A percentile compares a stretch with the other conserved stretches of the same genome.
Evolutionary conservation across 805 yeast genomes (phyloP).

Genomic region (Starmera dryadoides): DNA sequence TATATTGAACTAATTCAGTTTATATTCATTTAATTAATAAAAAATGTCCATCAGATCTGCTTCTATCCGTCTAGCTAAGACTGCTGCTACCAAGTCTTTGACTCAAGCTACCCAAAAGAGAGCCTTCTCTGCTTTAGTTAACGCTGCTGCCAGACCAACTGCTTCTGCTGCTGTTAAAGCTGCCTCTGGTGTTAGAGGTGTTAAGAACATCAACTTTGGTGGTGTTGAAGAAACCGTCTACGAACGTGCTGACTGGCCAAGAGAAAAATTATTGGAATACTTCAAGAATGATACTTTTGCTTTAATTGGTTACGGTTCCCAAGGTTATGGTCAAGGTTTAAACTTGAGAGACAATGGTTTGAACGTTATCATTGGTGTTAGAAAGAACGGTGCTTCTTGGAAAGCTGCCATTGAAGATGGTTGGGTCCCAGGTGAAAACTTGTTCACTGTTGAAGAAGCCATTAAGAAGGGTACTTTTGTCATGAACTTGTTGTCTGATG

Average conservation of each 20-base stretch:
- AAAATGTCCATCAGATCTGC: slow-evolving; percentile 36
- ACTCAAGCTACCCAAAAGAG: slow-evolving; percentile 38
- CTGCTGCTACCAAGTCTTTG: slow-evolving; percentile 32
- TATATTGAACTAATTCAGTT: no score
- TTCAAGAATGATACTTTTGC: slow-evolving; percentile 98
- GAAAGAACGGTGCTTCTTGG: slow-evolving; percentile 99
- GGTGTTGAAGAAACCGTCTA: slow-evolving; percentile 93
- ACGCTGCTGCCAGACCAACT: slow-evolving; percentile 37
- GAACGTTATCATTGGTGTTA: slow-evolving; percentile 96
- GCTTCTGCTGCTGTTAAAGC: slow-evolving; percentile 49
- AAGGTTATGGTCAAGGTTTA: slow-evolving; percentile 99
- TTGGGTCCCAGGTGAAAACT: slow-evolving; percentile 99
- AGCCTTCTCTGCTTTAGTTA: slow-evolving; percentile 47
- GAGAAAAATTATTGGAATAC: slow-evolving; percentile 90
- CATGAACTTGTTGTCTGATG: slow-evolving; percentile 98
- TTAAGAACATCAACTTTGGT: slow-evolving; percentile 94
- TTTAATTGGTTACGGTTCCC: slow-evolving; percentile 98
- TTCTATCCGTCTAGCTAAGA: slow-evolving; percentile 41
- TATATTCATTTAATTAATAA: background rate
- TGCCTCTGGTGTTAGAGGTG: slow-evolving; percentile 72
- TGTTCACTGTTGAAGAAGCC: slow-evolving; percentile 93
- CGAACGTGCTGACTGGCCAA: slow-evolving; percentile 99
- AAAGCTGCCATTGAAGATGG: slow-evolving; percentile 99
- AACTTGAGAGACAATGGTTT: slow-evolving; percentile 99
- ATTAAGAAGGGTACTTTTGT: slow-evolving; percentile 84